These are phyloP conservation scores for Thalassiosira exigua DNA, from an alignment of 352 stramenopile species.

Conservation along the genomic window DNA sequence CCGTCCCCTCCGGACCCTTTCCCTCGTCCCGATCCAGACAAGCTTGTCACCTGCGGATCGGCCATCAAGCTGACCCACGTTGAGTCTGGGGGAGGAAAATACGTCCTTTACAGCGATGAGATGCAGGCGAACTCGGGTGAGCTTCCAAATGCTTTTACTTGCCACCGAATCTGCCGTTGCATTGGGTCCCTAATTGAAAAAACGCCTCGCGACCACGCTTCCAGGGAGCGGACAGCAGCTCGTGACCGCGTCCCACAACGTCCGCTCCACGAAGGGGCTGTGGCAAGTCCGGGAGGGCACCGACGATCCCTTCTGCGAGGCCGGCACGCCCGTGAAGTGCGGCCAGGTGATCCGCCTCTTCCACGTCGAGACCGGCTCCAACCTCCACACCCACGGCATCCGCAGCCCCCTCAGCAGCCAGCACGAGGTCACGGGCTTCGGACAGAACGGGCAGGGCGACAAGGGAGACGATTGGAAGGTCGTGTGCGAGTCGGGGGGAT, in stretches of 20 bases:
- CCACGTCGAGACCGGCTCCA: slow-evolving; percentile 81
- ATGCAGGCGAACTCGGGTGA: slow-evolving; percentile 74
- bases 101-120: slow-evolving; percentile 81
- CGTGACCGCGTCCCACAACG: slow-evolving; percentile 74
- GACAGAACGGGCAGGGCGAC: slow-evolving; percentile 82
- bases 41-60: slow-evolving; percentile 85
- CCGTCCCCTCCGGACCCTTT: too few species aligned
- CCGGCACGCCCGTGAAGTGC: slow-evolving; percentile 76
- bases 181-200: too few species aligned
- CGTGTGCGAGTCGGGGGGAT: slow-evolving; percentile 40
- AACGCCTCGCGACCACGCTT: not conserved
- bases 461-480: slow-evolving; percentile 84
- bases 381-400: slow-evolving; percentile 87
- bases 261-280: slow-evolving; percentile 55
- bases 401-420: slow-evolving; percentile 74
- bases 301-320: slow-evolving; percentile 39
- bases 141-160: too few species aligned
- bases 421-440: slow-evolving; percentile 86
- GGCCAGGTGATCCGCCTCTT: slow-evolving; percentile 79
- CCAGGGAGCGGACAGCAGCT: slow-evolving; percentile 85
- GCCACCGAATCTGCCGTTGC: too few species aligned
- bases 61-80: slow-evolving; percentile 85
- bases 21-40: too few species aligned
- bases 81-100: slow-evolving; percentile 61
- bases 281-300: slow-evolving; percentile 76